Percentiles rank a stretch among this genome's conserved stretches.
Conservation (phyloP, 129 eudicot genomes). For the Heracleum sosnowskyi region DNA sequence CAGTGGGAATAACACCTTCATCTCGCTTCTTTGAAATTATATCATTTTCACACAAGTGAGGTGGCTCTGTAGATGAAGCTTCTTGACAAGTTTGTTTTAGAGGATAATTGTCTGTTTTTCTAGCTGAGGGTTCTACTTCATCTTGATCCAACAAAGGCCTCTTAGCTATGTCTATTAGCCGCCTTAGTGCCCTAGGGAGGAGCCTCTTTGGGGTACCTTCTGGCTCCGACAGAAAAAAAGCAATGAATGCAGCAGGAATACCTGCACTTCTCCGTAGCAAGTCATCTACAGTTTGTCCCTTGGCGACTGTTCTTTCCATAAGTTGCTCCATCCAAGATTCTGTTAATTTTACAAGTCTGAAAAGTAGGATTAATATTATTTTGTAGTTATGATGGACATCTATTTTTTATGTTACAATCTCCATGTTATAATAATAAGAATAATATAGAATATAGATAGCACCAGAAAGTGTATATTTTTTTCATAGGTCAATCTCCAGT, state of each 20-base stretch:
- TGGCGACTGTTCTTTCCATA: constrained; percentile 84
- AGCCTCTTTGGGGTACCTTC: constrained; percentile 95
- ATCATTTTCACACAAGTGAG: constrained; percentile 23
- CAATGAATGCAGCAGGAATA: constrained; percentile 95
- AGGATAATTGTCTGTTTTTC: constrained; percentile 4
- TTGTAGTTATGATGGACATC: not conserved
- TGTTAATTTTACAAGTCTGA: constrained; percentile 73
- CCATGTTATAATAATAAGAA: not conserved
- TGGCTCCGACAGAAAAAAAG: constrained; percentile 91
- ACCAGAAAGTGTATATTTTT: not conserved
- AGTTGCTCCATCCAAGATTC: constrained; percentile 99
- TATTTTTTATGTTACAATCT: not conserved
- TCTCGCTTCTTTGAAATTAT: constrained; percentile 68
- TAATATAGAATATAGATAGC: not conserved
- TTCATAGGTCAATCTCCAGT: not conserved
- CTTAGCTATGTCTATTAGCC: constrained; percentile 71
- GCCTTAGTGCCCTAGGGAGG: constrained; percentile 76
- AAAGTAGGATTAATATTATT: constrained; percentile 11
- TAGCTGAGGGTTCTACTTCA: constrained; percentile 15
- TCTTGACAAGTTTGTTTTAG: constrained; percentile 16
- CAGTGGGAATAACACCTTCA: constrained; percentile 95
- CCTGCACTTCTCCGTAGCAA: constrained; percentile 98
- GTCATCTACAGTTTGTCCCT: constrained; percentile 97
- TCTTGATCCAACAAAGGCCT: constrained; percentile 39
- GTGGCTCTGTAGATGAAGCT: constrained; percentile 9